These are phyloP conservation scores for Ophiocordyceps sinensis DNA, from an alignment of 2,329 filamentous ascomycete species.

Conservation along the genomic window DNA sequence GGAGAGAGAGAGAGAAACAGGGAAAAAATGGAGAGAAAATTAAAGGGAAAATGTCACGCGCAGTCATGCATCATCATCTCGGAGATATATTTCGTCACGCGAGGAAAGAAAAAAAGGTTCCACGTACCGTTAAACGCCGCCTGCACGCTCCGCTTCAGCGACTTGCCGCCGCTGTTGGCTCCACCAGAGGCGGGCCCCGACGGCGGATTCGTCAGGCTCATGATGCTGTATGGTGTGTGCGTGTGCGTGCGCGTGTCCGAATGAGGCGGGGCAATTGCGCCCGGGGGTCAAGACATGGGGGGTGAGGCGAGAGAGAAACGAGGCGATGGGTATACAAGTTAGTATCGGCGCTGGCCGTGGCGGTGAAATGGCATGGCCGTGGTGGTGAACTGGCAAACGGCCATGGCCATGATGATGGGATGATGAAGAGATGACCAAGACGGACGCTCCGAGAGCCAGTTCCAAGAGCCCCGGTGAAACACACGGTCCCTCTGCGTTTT, in stretches of 20 bases:
- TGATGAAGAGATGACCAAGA: too few relatives aligned
- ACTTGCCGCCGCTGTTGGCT: conserved; percentile 15
- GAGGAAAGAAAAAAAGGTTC: conserved; percentile 1
- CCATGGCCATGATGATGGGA: background rate
- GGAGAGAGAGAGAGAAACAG: background rate
- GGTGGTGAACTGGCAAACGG: too few relatives aligned
- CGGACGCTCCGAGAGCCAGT: too few relatives aligned
- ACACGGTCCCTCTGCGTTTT: too few relatives aligned
- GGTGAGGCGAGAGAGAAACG: background rate
- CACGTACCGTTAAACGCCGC: conserved; percentile 45
- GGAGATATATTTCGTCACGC: too few relatives aligned
- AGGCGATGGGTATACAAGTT: background rate
- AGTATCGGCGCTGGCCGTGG: too few relatives aligned
- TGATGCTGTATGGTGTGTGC: conserved; percentile 9
- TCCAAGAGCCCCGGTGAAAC: too few relatives aligned
- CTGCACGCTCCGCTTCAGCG: conserved; percentile 44
- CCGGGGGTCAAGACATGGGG: background rate
- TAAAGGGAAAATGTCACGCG: too few relatives aligned
- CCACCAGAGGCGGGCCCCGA: conserved; percentile 33
- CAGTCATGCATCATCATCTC: too few relatives aligned
- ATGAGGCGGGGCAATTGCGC: too few relatives aligned
- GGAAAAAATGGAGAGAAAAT: background rate
- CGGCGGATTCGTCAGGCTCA: conserved; percentile 41
- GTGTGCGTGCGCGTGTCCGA: background rate
- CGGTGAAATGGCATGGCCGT: too few relatives aligned